Evolutionary conservation across 2,329 filamentous ascomycete genomes (phyloP), one percentile per base, ranked within the genome.

Genomic region (Lecanicillium sp.): DNA sequence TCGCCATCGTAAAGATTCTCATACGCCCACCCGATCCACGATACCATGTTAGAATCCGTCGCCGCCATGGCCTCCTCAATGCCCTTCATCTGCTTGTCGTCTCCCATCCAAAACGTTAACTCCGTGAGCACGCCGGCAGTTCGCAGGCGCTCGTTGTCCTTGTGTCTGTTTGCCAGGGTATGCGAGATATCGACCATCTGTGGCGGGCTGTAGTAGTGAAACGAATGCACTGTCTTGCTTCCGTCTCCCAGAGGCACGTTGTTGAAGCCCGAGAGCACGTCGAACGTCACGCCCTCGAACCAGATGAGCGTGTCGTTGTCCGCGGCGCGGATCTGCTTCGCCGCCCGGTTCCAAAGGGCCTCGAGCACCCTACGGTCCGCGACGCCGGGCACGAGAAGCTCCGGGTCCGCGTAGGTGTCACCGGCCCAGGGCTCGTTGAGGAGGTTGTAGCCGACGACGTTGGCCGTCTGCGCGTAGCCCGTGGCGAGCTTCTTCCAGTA

Each of bases 1-100:
- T 51, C 36, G 35, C 51, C 49, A 20, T 53, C 33, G 43, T 55
- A 55, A 11, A 55, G 50, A 21, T 55, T 55, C 39, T 53, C 53
- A 33, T 55, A 55, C 11, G 53, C 53, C 53, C 53, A 53, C 19
- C 53, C 53, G 10, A 53, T 49, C 53, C 53, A 55, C 4, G 53
- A 55, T 5, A 55, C 37, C 51, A 55, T 53, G 50, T 43, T 39
- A 19, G 42, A 50, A 32, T 55, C 53, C 6, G 51, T 48, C 1
- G 53, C 53, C 26, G 39, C 26, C 48, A 55, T 38, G 21, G 51
- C 53, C 7, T 55, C 51, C 9, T 32, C 47, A 12, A 55, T 46
- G 15, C 24, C 17, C 14, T 33, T 37, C 51, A 55, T 53, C 20
- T 55, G 51, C 37, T 47, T 48, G 9, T 50, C 48, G 37, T 52